Conservation (phyloP, 2,329 filamentous ascomycete species). For the Alternaria alternata region DNA sequence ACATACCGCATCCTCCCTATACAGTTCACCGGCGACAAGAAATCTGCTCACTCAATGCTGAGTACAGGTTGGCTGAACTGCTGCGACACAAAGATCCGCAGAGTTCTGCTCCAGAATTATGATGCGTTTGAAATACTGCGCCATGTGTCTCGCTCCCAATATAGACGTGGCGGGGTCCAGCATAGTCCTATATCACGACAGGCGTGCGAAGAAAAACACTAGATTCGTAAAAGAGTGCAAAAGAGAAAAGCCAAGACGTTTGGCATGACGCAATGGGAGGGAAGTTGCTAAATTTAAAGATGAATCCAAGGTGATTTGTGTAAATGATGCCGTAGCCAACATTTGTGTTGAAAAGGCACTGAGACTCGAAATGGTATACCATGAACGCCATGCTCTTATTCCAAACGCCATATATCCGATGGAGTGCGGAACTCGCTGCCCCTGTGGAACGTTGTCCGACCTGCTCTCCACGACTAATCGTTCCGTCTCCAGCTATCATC, state of each 20-base stretch:
- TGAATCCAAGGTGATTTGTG: background rate
- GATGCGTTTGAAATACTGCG: no score
- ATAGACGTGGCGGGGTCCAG: background rate
- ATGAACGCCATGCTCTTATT: slow-evolving; percentile 8
- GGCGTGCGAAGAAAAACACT: no score
- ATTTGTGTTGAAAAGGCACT: background rate
- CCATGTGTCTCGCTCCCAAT: no score
- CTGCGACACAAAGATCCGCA: no score
- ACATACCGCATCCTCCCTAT: no score
- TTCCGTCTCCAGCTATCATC: background rate
- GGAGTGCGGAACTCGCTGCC: background rate
- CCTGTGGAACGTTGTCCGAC: background rate
- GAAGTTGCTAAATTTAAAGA: background rate
- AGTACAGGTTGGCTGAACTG: no score
- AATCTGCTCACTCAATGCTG: no score
- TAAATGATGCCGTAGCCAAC: background rate
- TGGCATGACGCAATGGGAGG: no score
- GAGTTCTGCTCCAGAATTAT: no score
- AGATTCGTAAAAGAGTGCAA: no score
- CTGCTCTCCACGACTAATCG: background rate
- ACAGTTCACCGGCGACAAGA: no score
- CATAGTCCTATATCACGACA: background rate
- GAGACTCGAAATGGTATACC: slow-evolving; percentile 8
- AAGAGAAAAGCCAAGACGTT: background rate
- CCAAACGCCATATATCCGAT: slow-evolving; percentile 5